Evolutionary conservation across 805 yeast genomes (phyloP).

Genomic region (Nakazawaea anatomiae): DNA sequence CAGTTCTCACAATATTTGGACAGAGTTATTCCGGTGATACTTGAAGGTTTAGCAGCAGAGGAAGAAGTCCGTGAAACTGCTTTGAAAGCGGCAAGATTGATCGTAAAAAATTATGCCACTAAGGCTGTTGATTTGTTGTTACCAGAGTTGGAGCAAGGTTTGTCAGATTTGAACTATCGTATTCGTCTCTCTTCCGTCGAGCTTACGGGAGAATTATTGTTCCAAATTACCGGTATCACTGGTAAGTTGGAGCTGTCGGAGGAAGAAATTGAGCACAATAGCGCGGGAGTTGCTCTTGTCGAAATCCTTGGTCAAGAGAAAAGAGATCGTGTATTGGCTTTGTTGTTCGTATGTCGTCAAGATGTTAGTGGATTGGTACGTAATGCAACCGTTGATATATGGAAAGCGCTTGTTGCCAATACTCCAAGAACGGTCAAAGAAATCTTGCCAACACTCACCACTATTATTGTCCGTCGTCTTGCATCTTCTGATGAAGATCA

Average conservation of each 20-base stretch:
- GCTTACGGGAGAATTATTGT: constrained; percentile 88
- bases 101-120: constrained; percentile 86
- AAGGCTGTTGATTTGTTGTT: constrained; percentile 88
- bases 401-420: constrained; percentile 95
- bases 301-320: constrained; percentile 83
- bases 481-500: constrained; percentile 78
- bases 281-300: constrained; percentile 55
- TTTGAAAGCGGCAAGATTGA: constrained; percentile 84
- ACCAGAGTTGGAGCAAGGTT: constrained; percentile 90
- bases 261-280: constrained; percentile 39
- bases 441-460: constrained; percentile 77
- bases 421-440: constrained; percentile 94
- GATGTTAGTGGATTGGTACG: constrained; percentile 87
- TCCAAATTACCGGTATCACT: constrained; percentile 88
- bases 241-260: constrained; percentile 68
- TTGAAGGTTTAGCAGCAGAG: constrained; percentile 80
- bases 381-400: constrained; percentile 83
- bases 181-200: constrained; percentile 92
- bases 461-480: constrained; percentile 71
- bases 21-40: constrained; percentile 84
- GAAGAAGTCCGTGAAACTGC: constrained; percentile 87
- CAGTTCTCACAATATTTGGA: constrained; percentile 87
- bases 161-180: constrained; percentile 75
- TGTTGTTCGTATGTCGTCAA: constrained; percentile 90
- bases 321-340: constrained; percentile 78